Evolutionary conservation across 2,329 filamentous ascomycete species (phyloP), one percentile per base, ranked within the genome.

Genomic region (Monilinia fructicola): DNA sequence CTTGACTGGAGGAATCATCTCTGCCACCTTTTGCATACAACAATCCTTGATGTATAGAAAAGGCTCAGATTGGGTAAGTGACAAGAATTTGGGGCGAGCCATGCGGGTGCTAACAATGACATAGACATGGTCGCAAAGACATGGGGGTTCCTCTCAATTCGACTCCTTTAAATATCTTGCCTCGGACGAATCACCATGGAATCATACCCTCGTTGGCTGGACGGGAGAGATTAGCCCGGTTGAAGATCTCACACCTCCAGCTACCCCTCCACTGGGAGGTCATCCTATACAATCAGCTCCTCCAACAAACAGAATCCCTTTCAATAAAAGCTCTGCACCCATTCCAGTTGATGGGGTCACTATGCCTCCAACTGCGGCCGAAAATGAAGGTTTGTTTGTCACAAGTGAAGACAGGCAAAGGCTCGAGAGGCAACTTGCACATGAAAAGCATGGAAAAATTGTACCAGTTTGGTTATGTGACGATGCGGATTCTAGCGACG

Each of bases 181-280:
- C 4, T 96, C 93, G n/a, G 83, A 90, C 66, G 84, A 90, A 54
- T 89, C 90, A 2, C 88, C 90, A 26, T 98, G 93, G 93, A 92
- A 93, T 73, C 94, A 97, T 79, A 95, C 89, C 0, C 85, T 97
- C 7, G 91, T 98, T 64, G 93, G 92, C 55, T 98, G 94, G 94
- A 97, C 94, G 3, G 94, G 94, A 67, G 94, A 98, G 78, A 90
- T 94, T 67, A 85, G 88, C 67, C 80, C 78, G 4, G 79, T 82
- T 52, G 81, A 84, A 54, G 74, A 77, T 26, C 70, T 80, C 16
- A 81, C 82, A 6, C 79, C 83, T 2, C 81, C 82, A 23, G 78
- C 79, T 64, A 82, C 81, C 0, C 82, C 84, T 38, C 80, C 81
- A 2, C 78, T 81, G 69, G 80, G 81, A 14, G 81, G 84, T 11